Percentiles rank a stretch among this genome's conserved stretches.
These are phyloP conservation scores for Amaranthus palmeri DNA, from an alignment of 148 eudicot genomes.

Conservation along the genomic window DNA sequence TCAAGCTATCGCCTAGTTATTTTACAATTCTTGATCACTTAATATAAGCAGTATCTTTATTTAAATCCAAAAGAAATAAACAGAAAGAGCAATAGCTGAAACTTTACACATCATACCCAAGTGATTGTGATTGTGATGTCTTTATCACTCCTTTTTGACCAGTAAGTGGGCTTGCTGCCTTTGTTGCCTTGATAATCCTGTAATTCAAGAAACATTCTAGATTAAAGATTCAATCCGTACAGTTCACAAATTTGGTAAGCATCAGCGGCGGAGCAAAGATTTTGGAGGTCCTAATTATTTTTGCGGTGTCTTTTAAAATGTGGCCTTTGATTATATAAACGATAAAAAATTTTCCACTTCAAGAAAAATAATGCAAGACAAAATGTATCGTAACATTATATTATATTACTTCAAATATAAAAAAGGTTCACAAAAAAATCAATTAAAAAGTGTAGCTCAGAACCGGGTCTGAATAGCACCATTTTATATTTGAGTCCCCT, in stretches of 20 bases:
- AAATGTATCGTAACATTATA: no score
- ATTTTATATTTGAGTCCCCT: no score
- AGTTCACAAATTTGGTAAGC: neutral
- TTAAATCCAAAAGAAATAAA: neutral
- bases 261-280: no score
- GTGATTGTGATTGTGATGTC: conserved; percentile 31
- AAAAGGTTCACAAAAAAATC: no score
- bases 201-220: conserved; percentile 11
- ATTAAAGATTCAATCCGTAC: neutral
- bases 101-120: conserved; percentile 40
- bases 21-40: neutral
- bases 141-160: conserved; percentile 47
- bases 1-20: neutral
- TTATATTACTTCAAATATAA: no score
- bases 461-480: no score
- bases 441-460: no score
- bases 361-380: no score
- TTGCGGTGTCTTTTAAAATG: no score
- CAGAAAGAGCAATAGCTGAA: neutral
- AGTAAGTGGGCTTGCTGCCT: conserved; percentile 38
- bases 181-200: conserved; percentile 46
- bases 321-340: no score
- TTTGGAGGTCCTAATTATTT: no score
- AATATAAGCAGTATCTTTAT: neutral
- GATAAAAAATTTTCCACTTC: no score